Conservation (phyloP, 352 stramenopile species). For the Globisporangium okanoganense region DNA sequence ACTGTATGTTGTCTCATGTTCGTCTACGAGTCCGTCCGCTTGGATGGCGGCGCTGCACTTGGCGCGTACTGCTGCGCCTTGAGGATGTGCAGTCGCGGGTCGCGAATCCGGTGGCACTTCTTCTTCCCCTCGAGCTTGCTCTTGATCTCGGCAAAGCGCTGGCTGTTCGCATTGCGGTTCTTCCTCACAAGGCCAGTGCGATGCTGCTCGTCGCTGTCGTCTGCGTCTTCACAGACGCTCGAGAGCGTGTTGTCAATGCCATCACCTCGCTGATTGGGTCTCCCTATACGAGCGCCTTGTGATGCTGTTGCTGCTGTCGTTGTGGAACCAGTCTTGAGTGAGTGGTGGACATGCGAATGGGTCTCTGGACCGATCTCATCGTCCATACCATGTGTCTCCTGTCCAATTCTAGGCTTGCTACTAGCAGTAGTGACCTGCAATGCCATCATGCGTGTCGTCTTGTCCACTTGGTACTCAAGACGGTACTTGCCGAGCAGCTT, state of each 20-base stretch:
- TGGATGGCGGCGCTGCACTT: neutral
- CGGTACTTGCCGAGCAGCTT: slow-evolving; percentile 62
- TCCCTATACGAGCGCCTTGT: slow-evolving; percentile 1
- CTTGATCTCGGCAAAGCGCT: slow-evolving; percentile 39
- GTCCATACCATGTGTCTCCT: neutral
- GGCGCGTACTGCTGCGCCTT: slow-evolving; percentile 30
- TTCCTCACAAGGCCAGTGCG: neutral
- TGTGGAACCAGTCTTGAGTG: slow-evolving; percentile 10
- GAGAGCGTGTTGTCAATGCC: neutral
- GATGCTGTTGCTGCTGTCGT: slow-evolving; percentile 7
- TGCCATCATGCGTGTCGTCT: slow-evolving; percentile 48
- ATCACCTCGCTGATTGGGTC: slow-evolving; percentile 13
- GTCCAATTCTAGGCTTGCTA: neutral
- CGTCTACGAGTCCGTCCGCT: neutral
- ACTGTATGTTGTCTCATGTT: too few species aligned
- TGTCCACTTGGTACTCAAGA: slow-evolving; percentile 40
- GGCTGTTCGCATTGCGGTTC: slow-evolving; percentile 33
- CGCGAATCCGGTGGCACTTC: slow-evolving; percentile 20
- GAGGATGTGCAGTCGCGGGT: slow-evolving; percentile 43
- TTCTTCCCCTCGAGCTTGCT: slow-evolving; percentile 31
- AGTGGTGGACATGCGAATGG: slow-evolving; percentile 15
- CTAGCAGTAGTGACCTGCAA: slow-evolving; percentile 9
- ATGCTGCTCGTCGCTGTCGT: neutral
- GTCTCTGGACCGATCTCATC: slow-evolving; percentile 15
- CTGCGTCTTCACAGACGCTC: neutral